Conservation (phyloP, 352 stramenopile species). For the Phytopythium ostracodes region DNA sequence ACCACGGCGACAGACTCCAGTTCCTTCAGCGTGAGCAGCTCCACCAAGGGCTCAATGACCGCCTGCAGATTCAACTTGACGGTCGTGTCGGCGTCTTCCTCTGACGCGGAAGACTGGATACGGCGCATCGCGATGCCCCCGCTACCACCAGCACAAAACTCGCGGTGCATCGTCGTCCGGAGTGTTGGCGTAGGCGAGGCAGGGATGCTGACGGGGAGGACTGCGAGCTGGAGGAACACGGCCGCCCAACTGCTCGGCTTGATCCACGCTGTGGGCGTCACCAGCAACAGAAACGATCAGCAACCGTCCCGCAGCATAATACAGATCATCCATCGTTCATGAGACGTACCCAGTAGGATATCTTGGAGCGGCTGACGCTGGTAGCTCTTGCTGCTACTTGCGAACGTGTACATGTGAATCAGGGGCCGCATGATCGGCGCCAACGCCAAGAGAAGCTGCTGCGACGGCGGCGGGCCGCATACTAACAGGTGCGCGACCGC, state of each 20-base stretch:
- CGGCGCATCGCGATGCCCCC: constrained; percentile 52
- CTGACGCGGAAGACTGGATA: neutral
- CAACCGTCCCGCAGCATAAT: neutral
- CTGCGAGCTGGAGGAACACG: constrained; percentile 43
- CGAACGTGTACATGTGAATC: constrained; percentile 73
- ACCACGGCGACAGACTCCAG: constrained; percentile 62
- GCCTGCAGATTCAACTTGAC: constrained; percentile 25
- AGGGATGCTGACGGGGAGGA: constrained; percentile 48
- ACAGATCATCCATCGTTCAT: neutral
- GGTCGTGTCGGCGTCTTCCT: neutral
- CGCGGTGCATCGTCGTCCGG: constrained; percentile 4
- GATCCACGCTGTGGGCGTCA: constrained; percentile 24
- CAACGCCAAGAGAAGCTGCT: constrained; percentile 40
- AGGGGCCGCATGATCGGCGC: constrained; percentile 52
- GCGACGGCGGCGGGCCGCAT: constrained; percentile 61
- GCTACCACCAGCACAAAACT: constrained; percentile 60
- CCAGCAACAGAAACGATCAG: neutral
- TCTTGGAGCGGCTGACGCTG: constrained; percentile 43
- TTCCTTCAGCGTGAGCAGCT: constrained; percentile 57
- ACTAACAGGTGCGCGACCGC: constrained; percentile 52
- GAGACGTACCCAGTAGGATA: constrained; percentile 40
- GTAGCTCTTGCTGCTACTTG: constrained; percentile 58
- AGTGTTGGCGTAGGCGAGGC: constrained; percentile 13
- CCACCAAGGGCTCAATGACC: constrained; percentile 39
- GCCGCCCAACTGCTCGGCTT: constrained; percentile 21